Percentiles rank a stretch among this genome's conserved stretches.
Conservation (phyloP, 306 rosid genomes). For the Parietaria judaica region DNA sequence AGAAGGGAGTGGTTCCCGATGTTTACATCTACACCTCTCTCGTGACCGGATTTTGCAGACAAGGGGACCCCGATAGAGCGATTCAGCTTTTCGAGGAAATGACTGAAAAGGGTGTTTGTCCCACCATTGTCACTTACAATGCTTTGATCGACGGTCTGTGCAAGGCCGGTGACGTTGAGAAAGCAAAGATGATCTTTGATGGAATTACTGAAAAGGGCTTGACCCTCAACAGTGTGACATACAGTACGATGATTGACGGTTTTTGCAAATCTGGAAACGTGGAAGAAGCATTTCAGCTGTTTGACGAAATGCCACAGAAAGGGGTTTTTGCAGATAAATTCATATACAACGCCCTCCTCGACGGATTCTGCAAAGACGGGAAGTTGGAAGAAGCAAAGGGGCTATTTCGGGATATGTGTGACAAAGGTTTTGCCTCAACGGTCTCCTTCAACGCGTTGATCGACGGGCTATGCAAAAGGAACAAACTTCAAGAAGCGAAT, state of each 20-base stretch:
- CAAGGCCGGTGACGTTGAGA: constrained; percentile 35
- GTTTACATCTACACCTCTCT: constrained; percentile 39
- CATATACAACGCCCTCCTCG: constrained; percentile 30
- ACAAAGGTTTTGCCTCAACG: constrained; percentile 26
- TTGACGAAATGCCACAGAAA: constrained; percentile 31
- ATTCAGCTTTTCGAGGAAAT: constrained; percentile 31
- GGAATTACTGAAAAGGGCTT: constrained; percentile 32
- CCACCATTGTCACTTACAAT: constrained; percentile 32
- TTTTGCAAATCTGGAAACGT: constrained; percentile 36
- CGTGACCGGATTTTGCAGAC: constrained; percentile 30
- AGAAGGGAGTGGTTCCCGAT: constrained; percentile 35
- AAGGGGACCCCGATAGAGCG: constrained; percentile 30
- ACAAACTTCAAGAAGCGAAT: constrained; percentile 30
- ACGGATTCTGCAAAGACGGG: constrained; percentile 37
- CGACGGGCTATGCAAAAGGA: constrained; percentile 30
- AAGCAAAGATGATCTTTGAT: constrained; percentile 28
- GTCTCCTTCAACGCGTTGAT: constrained; percentile 33
- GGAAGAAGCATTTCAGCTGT: constrained; percentile 27
- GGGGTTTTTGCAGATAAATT: constrained; percentile 27
- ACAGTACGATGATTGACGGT: constrained; percentile 32
- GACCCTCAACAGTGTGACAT: constrained; percentile 31
- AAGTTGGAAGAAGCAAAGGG: constrained; percentile 26
- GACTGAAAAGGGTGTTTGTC: constrained; percentile 26
- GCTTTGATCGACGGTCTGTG: constrained; percentile 38
- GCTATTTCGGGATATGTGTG: constrained; percentile 26